A percentile compares a stretch with the other conserved stretches of the same genome.
Conservation (phyloP, 129 eudicot genomes). For the Dittrichia graveolens region DNA sequence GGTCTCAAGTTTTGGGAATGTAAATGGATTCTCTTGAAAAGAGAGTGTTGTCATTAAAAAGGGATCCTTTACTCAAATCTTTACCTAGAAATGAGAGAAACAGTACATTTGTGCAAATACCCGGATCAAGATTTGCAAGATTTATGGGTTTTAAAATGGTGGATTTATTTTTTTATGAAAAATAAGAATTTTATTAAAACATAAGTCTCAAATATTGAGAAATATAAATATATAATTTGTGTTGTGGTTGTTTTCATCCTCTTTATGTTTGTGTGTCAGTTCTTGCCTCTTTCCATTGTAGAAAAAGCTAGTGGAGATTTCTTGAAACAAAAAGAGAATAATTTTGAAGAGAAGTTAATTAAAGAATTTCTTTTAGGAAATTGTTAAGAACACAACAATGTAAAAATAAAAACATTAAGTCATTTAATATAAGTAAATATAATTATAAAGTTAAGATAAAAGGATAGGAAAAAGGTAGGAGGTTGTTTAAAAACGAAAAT, state of each 20-base stretch:
- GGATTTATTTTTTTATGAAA: too few species aligned
- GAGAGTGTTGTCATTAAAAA: conserved; percentile 67
- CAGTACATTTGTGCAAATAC: conserved; percentile 51
- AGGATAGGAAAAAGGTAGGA: too few species aligned
- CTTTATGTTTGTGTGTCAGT: conserved; percentile 70
- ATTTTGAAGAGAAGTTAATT: conserved; percentile 29
- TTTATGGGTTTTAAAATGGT: conserved; percentile 70
- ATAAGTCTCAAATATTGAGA: too few species aligned
- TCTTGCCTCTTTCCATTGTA: conserved; percentile 62
- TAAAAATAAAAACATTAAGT: too few species aligned
- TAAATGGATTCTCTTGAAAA: conserved; percentile 95
- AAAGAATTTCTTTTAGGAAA: conserved; percentile 48
- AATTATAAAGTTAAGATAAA: too few species aligned
- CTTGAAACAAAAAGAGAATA: conserved; percentile 29
- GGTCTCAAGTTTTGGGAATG: conserved; percentile 23
- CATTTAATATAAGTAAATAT: too few species aligned
- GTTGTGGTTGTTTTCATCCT: conserved; percentile 74
- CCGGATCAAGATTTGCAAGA: conserved; percentile 90
- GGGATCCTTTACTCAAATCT: conserved; percentile 64
- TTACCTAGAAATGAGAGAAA: conserved; percentile 56
- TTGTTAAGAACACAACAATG: too few species aligned
- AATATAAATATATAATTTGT: too few species aligned
- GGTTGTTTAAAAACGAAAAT: too few species aligned
- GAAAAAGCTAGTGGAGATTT: conserved; percentile 51
- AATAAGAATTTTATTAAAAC: too few species aligned